Evolutionary conservation across 148 eudicot species (phyloP), one percentile per base, ranked within the genome.

Genomic region (Arctostaphylos glauca): DNA sequence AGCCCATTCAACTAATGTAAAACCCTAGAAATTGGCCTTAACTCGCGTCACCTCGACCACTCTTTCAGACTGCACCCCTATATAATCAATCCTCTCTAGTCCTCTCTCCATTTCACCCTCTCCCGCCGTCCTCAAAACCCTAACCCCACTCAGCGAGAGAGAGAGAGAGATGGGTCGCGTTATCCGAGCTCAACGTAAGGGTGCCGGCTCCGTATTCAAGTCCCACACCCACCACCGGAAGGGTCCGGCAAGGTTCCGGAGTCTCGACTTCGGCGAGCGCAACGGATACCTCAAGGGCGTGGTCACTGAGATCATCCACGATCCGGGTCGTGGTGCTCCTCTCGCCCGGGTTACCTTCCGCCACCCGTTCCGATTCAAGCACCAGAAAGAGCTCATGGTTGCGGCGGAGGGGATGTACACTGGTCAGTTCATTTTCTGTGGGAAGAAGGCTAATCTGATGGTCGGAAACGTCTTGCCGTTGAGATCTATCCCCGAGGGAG

Each of bases 331-430:
- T 0, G 85, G 81, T 6, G 85, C 82, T 12, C 85, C 77, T 10
- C 82, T 83, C 6, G 81, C 82, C 43, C 52, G 82, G 15, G 75
- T 83, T 10, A 83, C 81, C 68, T 83, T 83, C 85, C 81, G 82
- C 13, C 85, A 83, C 23, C 85, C 85, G 15, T 83, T 83, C 85
- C 43, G 82, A 5, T 83, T 31, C 77, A 66, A 83, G 85, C 85
- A 83, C 85, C 85, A 83, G 82, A 83, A 83, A 81, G 85, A 83
- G 85, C 85, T 83, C 31, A 68, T 83, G 66, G 43, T 83, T 10
- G 82, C 82, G 18, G 81, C 81, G 58, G 81, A 80, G 16, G 81
- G 81, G 10, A 62, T 80, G 74, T 80, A 80, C 58, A 62, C 56
- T 6, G 72, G 81, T 1, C 81, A 80, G 74, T 80, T 80, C 74